Base-by-base conservation (phyloP, 345 rosid genomes). In the Nephelium lappaceum region DNA sequence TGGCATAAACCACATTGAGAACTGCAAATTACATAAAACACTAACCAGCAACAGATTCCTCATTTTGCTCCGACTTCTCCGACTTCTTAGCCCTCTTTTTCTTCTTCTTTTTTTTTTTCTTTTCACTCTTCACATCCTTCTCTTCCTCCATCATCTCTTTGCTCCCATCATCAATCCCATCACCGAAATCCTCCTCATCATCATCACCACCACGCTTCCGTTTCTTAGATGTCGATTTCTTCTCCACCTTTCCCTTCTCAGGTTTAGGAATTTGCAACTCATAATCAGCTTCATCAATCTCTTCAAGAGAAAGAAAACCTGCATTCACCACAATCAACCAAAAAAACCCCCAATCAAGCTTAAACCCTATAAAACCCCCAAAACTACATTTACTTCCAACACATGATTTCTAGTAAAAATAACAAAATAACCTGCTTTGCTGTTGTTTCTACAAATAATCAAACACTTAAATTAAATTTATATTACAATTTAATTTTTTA, bases 241-340 rank as follows among this genome's bases (percentile, higher is more conserved):
- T 83, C 76, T 74, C 80, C 14, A 74, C 23, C 77, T 78, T 81
- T 57, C 45, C 84, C 83, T 81, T 84, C 38, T 71, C 84, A 57
- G 71, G 15, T 55, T 78, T 72, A 70, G 91, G 89, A 64, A 88
- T 67, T 45, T 62, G 81, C 41, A 93, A 79, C 45, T 79, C 84
- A 42, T 91, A 95, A 75, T 86, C 93, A 77, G 86, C 86, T 84
- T 89, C 97, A 67, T 93, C 95, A 81, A 95, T 87, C 88, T 95
- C 99, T 71, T 95, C 99, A 10, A 95, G 96, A 15, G 95, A 91
- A 79, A 91, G 94, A 87, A 95, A 93, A 25, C 97, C 98, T 95
- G 79, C 78, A 79, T 21, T 69, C 74, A 47, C 11, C 19, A 67
- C 10, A 63, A 42, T 45, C 14, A 49, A 72, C 62, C 70, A 72